Percentiles rank a stretch among this genome's conserved stretches.
phyloP scores from a whole-genome alignment of 2,329 filamentous ascomycete genomes.

The Alternaria incomplexa region DNA sequence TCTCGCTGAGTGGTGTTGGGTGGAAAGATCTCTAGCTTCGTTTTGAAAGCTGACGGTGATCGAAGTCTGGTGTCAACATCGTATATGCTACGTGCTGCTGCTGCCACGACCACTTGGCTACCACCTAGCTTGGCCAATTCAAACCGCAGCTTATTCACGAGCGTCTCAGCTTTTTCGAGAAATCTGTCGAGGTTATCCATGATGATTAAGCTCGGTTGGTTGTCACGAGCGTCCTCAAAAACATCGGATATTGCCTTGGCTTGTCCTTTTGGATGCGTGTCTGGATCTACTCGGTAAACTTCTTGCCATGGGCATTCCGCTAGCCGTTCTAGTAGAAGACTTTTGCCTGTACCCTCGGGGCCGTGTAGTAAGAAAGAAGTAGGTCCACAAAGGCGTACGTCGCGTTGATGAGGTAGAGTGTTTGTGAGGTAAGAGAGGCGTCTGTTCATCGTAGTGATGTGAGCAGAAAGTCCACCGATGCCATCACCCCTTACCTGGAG shows the following conservation, averaged over 20 bases:
- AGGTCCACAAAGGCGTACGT: slow-evolving; percentile 41
- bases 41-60: slow-evolving; percentile 67
- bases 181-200: slow-evolving; percentile 80
- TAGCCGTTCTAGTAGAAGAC: slow-evolving; percentile 72
- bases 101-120: slow-evolving; percentile 72
- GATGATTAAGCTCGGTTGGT: slow-evolving; percentile 77
- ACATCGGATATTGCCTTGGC: slow-evolving; percentile 66
- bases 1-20: slow-evolving; percentile 74
- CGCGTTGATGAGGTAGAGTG: slow-evolving; percentile 15
- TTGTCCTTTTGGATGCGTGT: slow-evolving; percentile 51
- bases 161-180: slow-evolving; percentile 38
- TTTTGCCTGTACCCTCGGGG: slow-evolving; percentile 84
- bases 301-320: slow-evolving; percentile 71
- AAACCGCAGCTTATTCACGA: slow-evolving; percentile 28
- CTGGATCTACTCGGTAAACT: slow-evolving; percentile 66
- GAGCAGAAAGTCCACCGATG: slow-evolving; percentile 71
- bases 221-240: slow-evolving; percentile 71
- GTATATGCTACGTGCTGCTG: slow-evolving; percentile 73
- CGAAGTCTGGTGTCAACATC: slow-evolving; percentile 75
- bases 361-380: slow-evolving; percentile 77
- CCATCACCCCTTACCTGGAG: slow-evolving; percentile 51
- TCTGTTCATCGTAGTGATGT: slow-evolving; percentile 70
- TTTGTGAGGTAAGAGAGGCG: slow-evolving; percentile 58
- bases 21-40: slow-evolving; percentile 75
- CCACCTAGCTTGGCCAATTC: slow-evolving; percentile 60